These are phyloP conservation scores for Sugiyamaella qingdaonensis DNA, from an alignment of 805 yeast genomes.

Conservation along the genomic window DNA sequence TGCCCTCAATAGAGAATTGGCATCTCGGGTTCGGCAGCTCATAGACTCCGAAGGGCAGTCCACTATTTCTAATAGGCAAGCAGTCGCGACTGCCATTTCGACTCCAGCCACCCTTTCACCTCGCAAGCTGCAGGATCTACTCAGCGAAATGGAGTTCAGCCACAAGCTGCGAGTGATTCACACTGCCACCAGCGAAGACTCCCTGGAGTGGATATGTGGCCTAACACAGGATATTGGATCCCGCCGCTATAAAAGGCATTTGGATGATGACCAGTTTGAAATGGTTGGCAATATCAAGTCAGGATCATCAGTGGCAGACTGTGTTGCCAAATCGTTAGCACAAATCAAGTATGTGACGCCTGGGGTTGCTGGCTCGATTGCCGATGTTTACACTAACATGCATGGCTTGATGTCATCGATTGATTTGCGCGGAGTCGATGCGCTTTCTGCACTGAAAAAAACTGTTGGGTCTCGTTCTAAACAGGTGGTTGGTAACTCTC, in stretches of 20 bases:
- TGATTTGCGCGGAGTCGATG: slow-evolving; percentile 11
- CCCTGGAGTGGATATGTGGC: slow-evolving; percentile 18
- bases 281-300: slow-evolving; percentile 13
- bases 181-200: slow-evolving; percentile 8
- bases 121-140: not conserved
- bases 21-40: slow-evolving; percentile 16
- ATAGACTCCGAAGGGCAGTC: slow-evolving; percentile 3
- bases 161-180: slow-evolving; percentile 13
- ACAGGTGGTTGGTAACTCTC: slow-evolving; percentile 12
- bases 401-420: slow-evolving; percentile 12
- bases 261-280: slow-evolving; percentile 6
- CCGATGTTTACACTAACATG: slow-evolving; percentile 13
- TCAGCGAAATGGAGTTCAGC: slow-evolving; percentile 11
- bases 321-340: slow-evolving; percentile 11
- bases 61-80: not conserved
- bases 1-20: slow-evolving; percentile 11
- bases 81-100: not conserved
- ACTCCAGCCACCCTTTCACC: not conserved
- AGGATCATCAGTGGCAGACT: slow-evolving; percentile 17
- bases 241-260: slow-evolving; percentile 11
- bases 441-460: slow-evolving; percentile 11
- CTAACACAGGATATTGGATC: slow-evolving; percentile 15
- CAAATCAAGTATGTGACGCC: slow-evolving; percentile 24
- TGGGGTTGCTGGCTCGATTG: slow-evolving; percentile 12
- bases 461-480: not conserved